These are phyloP conservation scores for Pyrenula massariospora DNA, from an alignment of 495 filamentous ascomycete genomes.

Conservation along the genomic window DNA sequence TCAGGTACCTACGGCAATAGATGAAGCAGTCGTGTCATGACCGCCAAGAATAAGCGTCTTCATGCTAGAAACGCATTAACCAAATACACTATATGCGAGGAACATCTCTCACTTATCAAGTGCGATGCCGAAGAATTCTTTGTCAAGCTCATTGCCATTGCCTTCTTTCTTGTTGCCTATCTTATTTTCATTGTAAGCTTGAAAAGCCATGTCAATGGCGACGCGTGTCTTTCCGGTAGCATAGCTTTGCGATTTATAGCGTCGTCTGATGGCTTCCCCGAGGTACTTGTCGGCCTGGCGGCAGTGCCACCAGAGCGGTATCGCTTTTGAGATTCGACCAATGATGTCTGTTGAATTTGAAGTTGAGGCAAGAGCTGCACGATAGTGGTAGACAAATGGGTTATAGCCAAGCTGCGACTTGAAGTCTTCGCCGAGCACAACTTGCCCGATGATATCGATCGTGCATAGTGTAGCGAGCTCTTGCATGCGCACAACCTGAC, in stretches of 20 bases:
- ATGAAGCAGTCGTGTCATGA: conserved; percentile 22
- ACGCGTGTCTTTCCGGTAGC: neutral
- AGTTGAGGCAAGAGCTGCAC: neutral
- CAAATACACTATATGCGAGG: too few species aligned
- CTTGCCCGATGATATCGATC: conserved; percentile 3
- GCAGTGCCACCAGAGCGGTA: neutral
- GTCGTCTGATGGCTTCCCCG: neutral
- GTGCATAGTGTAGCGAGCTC: conserved; percentile 1
- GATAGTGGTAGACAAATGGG: neutral
- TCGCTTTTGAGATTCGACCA: neutral
- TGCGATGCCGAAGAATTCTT: conserved; percentile 3
- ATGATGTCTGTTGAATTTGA: neutral
- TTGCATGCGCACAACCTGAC: conserved; percentile 3
- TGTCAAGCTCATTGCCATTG: neutral
- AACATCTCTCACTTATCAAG: too few species aligned
- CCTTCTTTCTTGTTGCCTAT: neutral
- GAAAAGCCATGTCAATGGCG: conserved; percentile 9
- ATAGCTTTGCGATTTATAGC: neutral
- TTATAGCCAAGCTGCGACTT: neutral
- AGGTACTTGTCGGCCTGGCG: neutral
- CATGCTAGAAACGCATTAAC: too few species aligned
- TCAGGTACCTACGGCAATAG: conserved; percentile 5
- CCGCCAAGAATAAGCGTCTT: conserved; percentile 28
- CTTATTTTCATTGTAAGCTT: conserved; percentile 5
- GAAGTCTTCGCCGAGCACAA: neutral